Evolutionary conservation across 768 basidiomycete genomes (phyloP), one percentile per base, ranked within the genome.

Genomic region (Amylocystis lapponica): DNA sequence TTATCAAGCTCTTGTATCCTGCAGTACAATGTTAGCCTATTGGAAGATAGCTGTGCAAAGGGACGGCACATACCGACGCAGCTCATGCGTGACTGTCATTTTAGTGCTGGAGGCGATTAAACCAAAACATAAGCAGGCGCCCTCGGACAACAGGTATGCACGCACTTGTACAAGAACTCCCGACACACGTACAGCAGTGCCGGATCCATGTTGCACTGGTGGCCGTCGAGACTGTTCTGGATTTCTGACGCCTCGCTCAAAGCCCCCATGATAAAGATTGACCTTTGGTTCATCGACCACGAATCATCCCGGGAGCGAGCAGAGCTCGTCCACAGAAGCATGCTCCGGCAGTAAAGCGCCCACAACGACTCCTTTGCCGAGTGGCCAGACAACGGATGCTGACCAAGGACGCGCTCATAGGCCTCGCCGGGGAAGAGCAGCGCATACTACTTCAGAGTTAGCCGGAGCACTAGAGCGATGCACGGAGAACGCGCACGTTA

Each of bases 281-380:
- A 73, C 34, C 75, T 74, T n/a, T 76, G 75, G 26, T 79, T 74
- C 17, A 66, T 66, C 10, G 65, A 59, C 44, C 68, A 67, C 0
- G 53, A 51, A 11, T 68, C 67, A 42, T 68, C 66, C 38, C 74
- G 58, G 21, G 80, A 64, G 3, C 77, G 76, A 36, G 72, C 70
- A 50, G 78, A 81, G 55, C 79, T 82, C 53, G 77, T 83, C 85
- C 86, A 90, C 3, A 89, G 67, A 9, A 90, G 71, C 82, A 89
- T 84, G 57, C 78, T 79, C 26, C 87, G 79, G 62, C 85, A 87
- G 53, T 86, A 86, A 21, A 90, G 66, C 0, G 84, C 86, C 86
- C 86, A 89, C 2, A 90, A 72, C 13, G 81, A 80, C 48, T 89
- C 83, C 57, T 87, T 89, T 13, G 80, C 72, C 14, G 81, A 81